phyloP scores from a whole-genome alignment of 805 yeast genomes.

The Jamesozyma lodderae region DNA sequence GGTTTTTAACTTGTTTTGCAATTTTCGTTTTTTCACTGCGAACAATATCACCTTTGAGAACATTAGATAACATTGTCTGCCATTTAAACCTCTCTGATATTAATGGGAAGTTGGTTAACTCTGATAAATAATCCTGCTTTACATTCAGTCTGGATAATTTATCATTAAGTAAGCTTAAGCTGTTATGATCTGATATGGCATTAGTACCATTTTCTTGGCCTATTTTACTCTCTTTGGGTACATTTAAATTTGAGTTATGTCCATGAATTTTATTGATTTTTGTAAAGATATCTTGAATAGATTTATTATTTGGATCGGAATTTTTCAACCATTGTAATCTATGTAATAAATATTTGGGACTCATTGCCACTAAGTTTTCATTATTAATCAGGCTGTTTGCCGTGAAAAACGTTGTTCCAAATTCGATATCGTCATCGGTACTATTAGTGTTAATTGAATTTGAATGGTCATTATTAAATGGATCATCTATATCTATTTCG shows the following conservation, averaged over 20 bases:
- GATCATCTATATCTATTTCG: conserved; percentile 17
- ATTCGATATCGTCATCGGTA: conserved; percentile 19
- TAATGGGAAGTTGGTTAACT: conserved; percentile 26
- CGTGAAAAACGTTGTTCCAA: conserved; percentile 19
- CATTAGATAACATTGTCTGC: conserved; percentile 89
- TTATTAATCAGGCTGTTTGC: conserved; percentile 10
- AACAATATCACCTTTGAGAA: conserved; percentile 90
- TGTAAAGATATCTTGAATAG: conserved; percentile 10
- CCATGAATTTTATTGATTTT: not conserved
- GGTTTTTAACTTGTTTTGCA: conserved; percentile 36
- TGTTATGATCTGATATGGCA: not conserved
- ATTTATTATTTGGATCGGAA: conserved; percentile 34
- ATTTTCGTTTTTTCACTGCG: conserved; percentile 79
- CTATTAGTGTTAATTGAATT: not conserved
- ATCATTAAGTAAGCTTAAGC: not conserved
- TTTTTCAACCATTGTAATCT: conserved; percentile 31
- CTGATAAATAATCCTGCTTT: conserved; percentile 3
- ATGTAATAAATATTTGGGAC: conserved; percentile 19
- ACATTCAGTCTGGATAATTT: conserved; percentile 2
- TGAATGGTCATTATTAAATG: conserved; percentile 11
- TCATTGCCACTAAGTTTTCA: conserved; percentile 20
- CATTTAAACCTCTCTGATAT: conserved; percentile 80
- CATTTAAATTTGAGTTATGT: not conserved
- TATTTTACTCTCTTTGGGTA: no score
- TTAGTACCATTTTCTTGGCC: no score